A percentile compares a stretch with the other conserved stretches of the same genome.
Conservation (phyloP, 768 basidiomycete genomes). For the Dentipellis sp. region DNA sequence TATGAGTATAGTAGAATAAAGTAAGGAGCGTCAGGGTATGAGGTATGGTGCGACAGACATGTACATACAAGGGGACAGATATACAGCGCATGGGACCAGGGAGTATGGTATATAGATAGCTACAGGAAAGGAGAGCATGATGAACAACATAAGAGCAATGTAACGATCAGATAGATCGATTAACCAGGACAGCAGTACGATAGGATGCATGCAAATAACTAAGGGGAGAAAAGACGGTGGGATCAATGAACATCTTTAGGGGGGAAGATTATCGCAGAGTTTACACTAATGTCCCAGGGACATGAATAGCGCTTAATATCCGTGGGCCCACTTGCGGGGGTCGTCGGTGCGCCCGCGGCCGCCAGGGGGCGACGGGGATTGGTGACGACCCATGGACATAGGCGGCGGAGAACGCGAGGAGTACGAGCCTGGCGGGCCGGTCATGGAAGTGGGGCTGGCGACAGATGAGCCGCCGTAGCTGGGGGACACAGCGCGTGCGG, state of each 20-base stretch:
- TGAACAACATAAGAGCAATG: background rate
- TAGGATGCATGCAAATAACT: background rate
- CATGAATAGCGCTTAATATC: conserved; percentile 10
- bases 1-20: too few species aligned
- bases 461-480: background rate
- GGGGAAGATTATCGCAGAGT: conserved; percentile 6
- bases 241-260: background rate
- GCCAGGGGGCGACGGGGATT: conserved; percentile 10
- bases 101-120: background rate
- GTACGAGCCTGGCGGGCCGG: conserved; percentile 1
- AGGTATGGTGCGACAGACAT: background rate
- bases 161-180: background rate
- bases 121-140: background rate
- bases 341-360: conserved; percentile 6
- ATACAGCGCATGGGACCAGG: background rate
- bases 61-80: background rate
- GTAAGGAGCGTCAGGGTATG: too few species aligned
- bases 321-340: conserved; percentile 7
- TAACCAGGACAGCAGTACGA: background rate
- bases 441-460: conserved; percentile 7
- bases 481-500: background rate
- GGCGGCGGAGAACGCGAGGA: conserved; percentile 10
- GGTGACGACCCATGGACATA: background rate
- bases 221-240: background rate
- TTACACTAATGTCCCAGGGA: conserved; percentile 5